These are phyloP conservation scores for Sideroxylon spinosum DNA, from an alignment of 179 eudicot genomes.

Conservation along the genomic window DNA sequence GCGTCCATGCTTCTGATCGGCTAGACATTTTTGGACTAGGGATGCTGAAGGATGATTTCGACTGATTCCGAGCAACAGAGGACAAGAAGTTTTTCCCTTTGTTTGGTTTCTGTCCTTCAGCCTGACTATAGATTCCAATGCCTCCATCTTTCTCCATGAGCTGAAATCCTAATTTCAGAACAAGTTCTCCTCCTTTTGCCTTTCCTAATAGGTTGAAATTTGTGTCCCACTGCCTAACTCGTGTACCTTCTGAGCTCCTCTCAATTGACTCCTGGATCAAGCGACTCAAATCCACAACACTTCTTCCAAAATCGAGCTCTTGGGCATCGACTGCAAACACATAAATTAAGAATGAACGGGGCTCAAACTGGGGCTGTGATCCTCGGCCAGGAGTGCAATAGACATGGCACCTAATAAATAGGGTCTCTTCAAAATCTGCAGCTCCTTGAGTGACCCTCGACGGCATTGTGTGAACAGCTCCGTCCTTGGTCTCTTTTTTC, in stretches of 20 bases:
- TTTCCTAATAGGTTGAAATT: slow-evolving; percentile 71
- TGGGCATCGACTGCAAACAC: slow-evolving; percentile 78
- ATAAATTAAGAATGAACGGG: slow-evolving; percentile 68
- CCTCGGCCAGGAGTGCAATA: slow-evolving; percentile 48
- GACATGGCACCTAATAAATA: slow-evolving; percentile 76
- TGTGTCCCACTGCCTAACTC: slow-evolving; percentile 86
- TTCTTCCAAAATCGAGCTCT: slow-evolving; percentile 81
- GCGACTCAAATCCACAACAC: slow-evolving; percentile 64
- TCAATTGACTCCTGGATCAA: slow-evolving; percentile 73
- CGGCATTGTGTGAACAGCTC: slow-evolving; percentile 94
- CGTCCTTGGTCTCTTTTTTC: slow-evolving; percentile 83
- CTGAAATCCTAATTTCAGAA: slow-evolving; percentile 79
- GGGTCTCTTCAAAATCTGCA: slow-evolving; percentile 92
- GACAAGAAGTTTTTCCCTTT: slow-evolving; percentile 35
- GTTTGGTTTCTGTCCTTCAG: slow-evolving; percentile 32
- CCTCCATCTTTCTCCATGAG: slow-evolving; percentile 96
- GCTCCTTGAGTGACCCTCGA: slow-evolving; percentile 85
- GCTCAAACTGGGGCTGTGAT: slow-evolving; percentile 62
- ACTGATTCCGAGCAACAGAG: slow-evolving; percentile 61
- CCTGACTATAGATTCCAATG: slow-evolving; percentile 54
- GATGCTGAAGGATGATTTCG: slow-evolving; percentile 79
- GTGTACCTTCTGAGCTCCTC: slow-evolving; percentile 58
- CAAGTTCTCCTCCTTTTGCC: slow-evolving; percentile 87
- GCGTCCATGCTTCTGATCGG: slow-evolving; percentile 66
- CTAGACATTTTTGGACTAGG: slow-evolving; percentile 79